phyloP scores from a whole-genome alignment of 306 rosid genomes.

The Trifolium subterraneum region DNA sequence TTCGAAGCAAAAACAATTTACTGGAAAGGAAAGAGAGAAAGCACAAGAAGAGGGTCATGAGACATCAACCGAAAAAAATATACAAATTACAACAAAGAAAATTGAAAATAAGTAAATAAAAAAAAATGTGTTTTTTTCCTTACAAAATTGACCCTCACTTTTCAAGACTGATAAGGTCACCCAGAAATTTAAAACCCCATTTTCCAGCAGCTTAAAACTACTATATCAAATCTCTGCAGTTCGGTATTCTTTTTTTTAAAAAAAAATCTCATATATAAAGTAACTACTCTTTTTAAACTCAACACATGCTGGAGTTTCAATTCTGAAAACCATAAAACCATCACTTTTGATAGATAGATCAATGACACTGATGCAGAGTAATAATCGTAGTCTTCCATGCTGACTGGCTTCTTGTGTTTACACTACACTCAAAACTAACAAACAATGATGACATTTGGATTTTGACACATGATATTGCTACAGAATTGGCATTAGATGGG shows the following conservation, averaged over 20 bases:
- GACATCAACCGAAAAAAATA: no score
- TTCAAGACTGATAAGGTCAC: constrained; percentile 13
- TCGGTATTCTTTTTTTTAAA: not conserved
- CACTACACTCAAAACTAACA: constrained; percentile 13
- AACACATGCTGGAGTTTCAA: constrained; percentile 6
- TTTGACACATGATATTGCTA: constrained; percentile 18
- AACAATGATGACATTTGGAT: constrained; percentile 36
- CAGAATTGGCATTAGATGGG: constrained; percentile 4
- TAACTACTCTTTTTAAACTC: constrained; percentile 1
- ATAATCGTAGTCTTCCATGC: constrained; percentile 19
- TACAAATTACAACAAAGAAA: no score
- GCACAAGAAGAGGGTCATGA: no score
- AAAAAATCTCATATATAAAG: constrained; percentile 9
- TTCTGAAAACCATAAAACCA: constrained; percentile 19
- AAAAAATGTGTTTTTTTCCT: not conserved
- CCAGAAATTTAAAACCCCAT: not conserved
- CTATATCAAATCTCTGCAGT: constrained; percentile 15
- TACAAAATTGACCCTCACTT: not conserved
- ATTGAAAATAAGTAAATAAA: no score
- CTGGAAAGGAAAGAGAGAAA: no score
- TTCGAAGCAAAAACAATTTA: no score
- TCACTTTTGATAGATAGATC: not conserved
- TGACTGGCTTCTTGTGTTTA: not conserved
- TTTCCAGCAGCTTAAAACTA: not conserved
- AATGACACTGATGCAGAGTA: constrained; percentile 21